Evolutionary conservation across 768 basidiomycete species (phyloP).

Genomic region (Tulasnella sp.): DNA sequence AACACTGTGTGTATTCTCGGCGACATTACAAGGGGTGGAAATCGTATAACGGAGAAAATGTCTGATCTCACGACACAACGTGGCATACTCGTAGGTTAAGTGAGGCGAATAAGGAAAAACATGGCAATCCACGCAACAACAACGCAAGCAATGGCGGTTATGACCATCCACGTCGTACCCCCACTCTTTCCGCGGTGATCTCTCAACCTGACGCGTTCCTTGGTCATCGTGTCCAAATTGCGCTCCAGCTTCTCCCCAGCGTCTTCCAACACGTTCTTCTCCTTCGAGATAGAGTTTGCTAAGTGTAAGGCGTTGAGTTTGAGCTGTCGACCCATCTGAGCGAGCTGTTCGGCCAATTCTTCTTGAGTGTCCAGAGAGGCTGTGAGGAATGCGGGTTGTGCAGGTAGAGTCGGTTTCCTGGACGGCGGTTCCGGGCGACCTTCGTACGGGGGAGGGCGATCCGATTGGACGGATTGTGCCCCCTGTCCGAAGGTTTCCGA

Average conservation of each 20-base stretch:
- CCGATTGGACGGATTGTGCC: conserved; percentile 33
- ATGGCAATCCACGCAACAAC: conserved; percentile 45
- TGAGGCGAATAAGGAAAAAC: conserved; percentile 61
- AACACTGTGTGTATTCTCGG: conserved; percentile 37
- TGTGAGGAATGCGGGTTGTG: conserved; percentile 33
- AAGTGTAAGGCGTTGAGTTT: conserved; percentile 77
- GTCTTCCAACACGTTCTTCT: conserved; percentile 55
- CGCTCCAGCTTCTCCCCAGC: conserved; percentile 63
- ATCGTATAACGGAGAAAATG: not conserved
- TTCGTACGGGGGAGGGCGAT: conserved; percentile 19
- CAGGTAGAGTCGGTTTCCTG: conserved; percentile 2
- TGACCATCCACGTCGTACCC: conserved; percentile 59
- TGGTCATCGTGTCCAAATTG: conserved; percentile 58
- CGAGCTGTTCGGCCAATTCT: conserved; percentile 61
- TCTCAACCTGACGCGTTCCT: conserved; percentile 50
- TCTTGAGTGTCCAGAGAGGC: conserved; percentile 47
- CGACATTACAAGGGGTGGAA: conserved; percentile 2
- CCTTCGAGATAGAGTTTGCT: conserved; percentile 55
- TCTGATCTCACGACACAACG: not conserved
- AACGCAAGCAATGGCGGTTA: conserved; percentile 55
- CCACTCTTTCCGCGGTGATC: conserved; percentile 53
- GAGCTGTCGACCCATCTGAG: conserved; percentile 78
- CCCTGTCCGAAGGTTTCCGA: conserved; percentile 15
- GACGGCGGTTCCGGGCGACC: conserved; percentile 16
- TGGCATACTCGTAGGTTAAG: conserved; percentile 23